phyloP scores from a whole-genome alignment of 2,329 filamentous ascomycete species.

The Penicillium sp. region DNA sequence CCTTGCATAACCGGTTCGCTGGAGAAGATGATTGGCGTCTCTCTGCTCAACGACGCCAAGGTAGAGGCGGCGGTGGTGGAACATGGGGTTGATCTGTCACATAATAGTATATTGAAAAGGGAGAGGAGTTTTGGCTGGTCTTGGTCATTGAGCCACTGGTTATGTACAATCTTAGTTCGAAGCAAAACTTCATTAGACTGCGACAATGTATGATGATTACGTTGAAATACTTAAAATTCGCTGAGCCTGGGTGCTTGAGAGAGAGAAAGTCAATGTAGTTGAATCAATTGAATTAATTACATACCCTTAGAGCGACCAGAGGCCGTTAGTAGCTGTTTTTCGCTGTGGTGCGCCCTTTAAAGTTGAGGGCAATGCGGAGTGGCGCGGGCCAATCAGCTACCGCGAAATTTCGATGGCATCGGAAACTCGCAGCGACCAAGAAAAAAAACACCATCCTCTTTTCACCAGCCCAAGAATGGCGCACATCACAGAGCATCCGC shows the following conservation, averaged over 20 bases:
- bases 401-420: constrained; percentile 28
- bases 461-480: constrained; percentile 31
- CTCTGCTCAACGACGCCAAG: constrained; percentile 82
- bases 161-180: background rate
- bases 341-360: background rate
- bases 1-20: constrained; percentile 89
- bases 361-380: constrained; percentile 14
- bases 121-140: background rate
- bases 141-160: background rate
- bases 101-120: background rate
- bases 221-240: too few species aligned
- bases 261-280: too few species aligned
- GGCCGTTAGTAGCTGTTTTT: too few species aligned
- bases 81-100: constrained; percentile 72
- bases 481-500: constrained; percentile 36
- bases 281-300: too few species aligned
- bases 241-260: too few species aligned
- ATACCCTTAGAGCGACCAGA: too few species aligned
- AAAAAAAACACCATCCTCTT: constrained; percentile 21
- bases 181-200: background rate
- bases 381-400: constrained; percentile 20
- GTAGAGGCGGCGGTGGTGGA: constrained; percentile 83
- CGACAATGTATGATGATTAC: background rate
- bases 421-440: constrained; percentile 21
- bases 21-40: constrained; percentile 95